These are phyloP conservation scores for Phytophthora palmivora DNA, from an alignment of 352 stramenopile genomes.

Conservation along the genomic window DNA sequence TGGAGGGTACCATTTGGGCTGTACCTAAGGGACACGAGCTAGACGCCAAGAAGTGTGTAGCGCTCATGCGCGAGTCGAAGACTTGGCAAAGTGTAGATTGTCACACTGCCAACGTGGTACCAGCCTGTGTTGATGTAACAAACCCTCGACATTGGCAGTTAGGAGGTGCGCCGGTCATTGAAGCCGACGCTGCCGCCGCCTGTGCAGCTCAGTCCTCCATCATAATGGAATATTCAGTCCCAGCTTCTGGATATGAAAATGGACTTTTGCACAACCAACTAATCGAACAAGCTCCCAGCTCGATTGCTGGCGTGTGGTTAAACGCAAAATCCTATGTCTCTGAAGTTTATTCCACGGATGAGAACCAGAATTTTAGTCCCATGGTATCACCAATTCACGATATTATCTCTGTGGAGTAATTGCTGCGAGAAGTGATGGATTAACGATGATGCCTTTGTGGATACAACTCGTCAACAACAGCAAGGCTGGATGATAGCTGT, in stretches of 20 bases:
- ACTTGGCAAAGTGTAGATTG: slow-evolving; percentile 74
- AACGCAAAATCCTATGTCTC: slow-evolving; percentile 48
- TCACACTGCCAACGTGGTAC: slow-evolving; percentile 43
- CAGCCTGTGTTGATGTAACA: slow-evolving; percentile 44
- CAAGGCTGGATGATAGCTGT: background rate
- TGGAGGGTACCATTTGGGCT: slow-evolving; percentile 77
- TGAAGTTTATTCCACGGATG: slow-evolving; percentile 44
- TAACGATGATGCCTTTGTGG: slow-evolving; percentile 10
- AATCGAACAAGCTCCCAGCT: slow-evolving; percentile 31
- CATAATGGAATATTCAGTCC: slow-evolving; percentile 45
- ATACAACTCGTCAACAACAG: slow-evolving; percentile 4
- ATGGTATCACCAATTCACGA: slow-evolving; percentile 20
- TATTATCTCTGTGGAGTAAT: slow-evolving; percentile 37
- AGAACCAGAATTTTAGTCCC: slow-evolving; percentile 1
- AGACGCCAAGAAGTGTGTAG: slow-evolving; percentile 56
- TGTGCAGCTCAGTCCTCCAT: slow-evolving; percentile 23
- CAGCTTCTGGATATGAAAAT: slow-evolving; percentile 67
- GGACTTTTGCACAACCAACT: slow-evolving; percentile 45
- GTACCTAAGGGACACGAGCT: slow-evolving; percentile 43
- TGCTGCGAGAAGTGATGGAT: background rate
- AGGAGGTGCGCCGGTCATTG: slow-evolving; percentile 33
- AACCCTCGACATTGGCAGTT: slow-evolving; percentile 51
- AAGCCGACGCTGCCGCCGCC: slow-evolving; percentile 39
- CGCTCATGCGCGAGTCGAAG: slow-evolving; percentile 42
- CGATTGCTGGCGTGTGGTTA: slow-evolving; percentile 56